Evolutionary conservation across 805 yeast genomes (phyloP).

Genomic region (Sugiyamaella valdiviana): DNA sequence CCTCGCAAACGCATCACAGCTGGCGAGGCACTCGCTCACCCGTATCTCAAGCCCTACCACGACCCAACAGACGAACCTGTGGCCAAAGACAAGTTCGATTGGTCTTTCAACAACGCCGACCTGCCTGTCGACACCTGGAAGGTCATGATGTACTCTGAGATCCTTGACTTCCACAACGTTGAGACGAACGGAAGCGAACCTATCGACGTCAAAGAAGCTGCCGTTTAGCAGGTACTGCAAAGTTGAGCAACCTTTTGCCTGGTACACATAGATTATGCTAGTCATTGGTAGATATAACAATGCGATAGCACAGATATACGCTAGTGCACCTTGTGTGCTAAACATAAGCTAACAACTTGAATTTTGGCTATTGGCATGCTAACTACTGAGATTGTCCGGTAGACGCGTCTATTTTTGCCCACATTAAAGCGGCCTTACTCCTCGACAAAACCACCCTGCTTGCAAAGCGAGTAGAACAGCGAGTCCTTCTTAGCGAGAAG

Average conservation of each 20-base stretch:
- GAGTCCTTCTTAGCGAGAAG: conserved; percentile 60
- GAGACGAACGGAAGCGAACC: conserved; percentile 31
- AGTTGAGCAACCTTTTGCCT: no score
- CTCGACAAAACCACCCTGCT: conserved; percentile 63
- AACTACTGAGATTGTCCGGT: no score
- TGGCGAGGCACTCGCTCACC: conserved; percentile 81
- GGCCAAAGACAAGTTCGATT: conserved; percentile 87
- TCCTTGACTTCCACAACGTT: conserved; percentile 90
- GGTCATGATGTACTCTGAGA: conserved; percentile 98
- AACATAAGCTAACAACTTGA: no score
- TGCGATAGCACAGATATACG: no score
- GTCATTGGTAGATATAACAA: no score
- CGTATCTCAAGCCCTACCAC: conserved; percentile 90
- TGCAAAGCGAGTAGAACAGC: conserved; percentile 65
- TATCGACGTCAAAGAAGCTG: neutral
- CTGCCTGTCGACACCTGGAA: conserved; percentile 97
- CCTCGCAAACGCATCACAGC: conserved; percentile 94
- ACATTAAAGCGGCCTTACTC: no score
- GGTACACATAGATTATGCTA: no score
- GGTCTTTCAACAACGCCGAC: conserved; percentile 98
- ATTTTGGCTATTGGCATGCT: no score
- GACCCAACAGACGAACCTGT: conserved; percentile 97
- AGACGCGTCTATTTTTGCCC: no score
- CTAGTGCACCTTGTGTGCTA: no score
- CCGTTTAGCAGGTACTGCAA: neutral